These are phyloP conservation scores for Lactarius hatsudake DNA, from an alignment of 768 basidiomycete genomes.

Conservation along the genomic window DNA sequence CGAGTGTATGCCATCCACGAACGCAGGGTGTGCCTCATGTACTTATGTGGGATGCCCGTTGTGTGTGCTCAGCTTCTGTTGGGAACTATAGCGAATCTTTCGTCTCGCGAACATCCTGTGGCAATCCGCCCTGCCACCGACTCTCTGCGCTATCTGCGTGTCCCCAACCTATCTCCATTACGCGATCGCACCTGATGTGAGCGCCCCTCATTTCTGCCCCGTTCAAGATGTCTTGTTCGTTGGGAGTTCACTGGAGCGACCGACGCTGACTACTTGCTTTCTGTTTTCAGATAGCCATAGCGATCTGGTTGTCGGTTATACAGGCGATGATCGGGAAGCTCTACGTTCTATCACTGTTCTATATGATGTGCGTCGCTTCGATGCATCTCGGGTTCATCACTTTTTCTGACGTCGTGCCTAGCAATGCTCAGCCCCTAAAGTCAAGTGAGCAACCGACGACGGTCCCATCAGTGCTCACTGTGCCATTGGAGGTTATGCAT, in stretches of 20 bases:
- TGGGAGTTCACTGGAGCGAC: neutral
- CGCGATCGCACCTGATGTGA: neutral
- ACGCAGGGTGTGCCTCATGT: neutral
- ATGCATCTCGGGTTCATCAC: neutral
- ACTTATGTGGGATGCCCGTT: neutral
- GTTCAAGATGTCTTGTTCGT: neutral
- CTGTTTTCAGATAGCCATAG: neutral
- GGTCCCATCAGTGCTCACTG: constrained; percentile 3
- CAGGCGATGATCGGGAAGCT: constrained; percentile 16
- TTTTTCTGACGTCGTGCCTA: neutral
- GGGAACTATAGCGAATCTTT: constrained; percentile 7
- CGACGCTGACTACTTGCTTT: neutral
- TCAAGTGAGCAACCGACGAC: neutral
- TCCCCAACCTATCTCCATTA: neutral
- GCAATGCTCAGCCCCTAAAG: neutral
- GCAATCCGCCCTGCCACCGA: constrained; percentile 16
- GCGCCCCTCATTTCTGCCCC: neutral
- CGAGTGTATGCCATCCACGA: neutral
- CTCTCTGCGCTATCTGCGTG: constrained; percentile 7
- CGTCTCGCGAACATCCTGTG: constrained; percentile 8
- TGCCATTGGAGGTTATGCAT: constrained; percentile 1
- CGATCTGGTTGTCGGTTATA: neutral
- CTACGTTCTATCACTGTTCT: constrained; percentile 17
- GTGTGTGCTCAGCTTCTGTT: neutral
- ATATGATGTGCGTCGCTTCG: constrained; percentile 6